Evolutionary conservation across 83 land plant species (phyloP), one percentile per base, ranked within the genome.

Genomic region (Picea abies): DNA sequence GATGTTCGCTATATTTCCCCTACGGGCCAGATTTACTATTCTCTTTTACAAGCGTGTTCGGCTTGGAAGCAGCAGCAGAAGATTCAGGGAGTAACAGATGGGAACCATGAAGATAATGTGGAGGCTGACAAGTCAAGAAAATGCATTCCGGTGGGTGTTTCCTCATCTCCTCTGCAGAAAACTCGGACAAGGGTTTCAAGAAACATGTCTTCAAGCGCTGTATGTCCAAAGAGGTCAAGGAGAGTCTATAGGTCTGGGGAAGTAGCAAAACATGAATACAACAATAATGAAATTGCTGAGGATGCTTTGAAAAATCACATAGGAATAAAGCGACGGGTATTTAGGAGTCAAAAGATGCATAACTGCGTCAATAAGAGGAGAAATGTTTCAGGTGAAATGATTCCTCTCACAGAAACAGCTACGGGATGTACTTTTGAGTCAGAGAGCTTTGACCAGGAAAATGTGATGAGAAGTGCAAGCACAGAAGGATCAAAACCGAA

Each of bases 21-120:
- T 9, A 56, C 29, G 16, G 88, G 89, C 22, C 84, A 47, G 69
- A 4, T 35, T 37, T 94, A 64, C 70, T 67, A 17, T 71, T 90
- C 94, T 52, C 90, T 93, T 23, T 44, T 23, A 11, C 5, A 66
- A 60, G 95, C 95, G 80, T 93, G 95, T 83, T 84, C 81, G 75
- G 84, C 60, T 29, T 85, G 70, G 75, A 65, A 79, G 22, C 63
- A 87, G 9, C 84, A 78, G 60, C 63, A 60, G 25, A 65, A 56
- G 66, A 15, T 17, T 58, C 39, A 79, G 22, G 25, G 23, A 8
- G 3, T n/a, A 61, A 35, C 16, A 5, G n/a, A 78, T 56, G 63
- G 35, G 80, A 26, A 26, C 60, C 19, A 16, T 78, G 39, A 78
- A 19, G 64, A 60, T 73, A 47, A 44, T 73, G 11, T 39, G 47